Conservation (phyloP, 1,284 basidiomycete species). For the Meripilus lineatus region DNA sequence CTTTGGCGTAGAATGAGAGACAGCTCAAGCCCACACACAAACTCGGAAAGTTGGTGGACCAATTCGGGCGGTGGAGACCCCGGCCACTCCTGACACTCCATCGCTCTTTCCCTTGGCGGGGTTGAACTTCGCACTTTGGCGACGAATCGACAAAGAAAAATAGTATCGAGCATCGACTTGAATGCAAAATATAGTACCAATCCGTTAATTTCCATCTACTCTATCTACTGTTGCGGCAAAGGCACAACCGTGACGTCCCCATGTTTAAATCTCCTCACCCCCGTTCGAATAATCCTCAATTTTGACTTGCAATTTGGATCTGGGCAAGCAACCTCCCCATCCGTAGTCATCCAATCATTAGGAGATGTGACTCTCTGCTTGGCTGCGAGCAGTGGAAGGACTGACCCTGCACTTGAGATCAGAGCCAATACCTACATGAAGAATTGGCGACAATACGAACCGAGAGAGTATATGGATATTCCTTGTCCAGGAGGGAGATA, state of each 20-base stretch:
- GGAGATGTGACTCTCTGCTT: constrained; percentile 51
- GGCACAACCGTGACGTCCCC: constrained; percentile 49
- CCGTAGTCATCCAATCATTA: constrained; percentile 66
- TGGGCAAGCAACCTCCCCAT: constrained; percentile 58
- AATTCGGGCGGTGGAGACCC: too few relatives aligned
- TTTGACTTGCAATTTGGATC: constrained; percentile 57
- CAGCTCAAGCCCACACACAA: too few relatives aligned
- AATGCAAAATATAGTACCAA: too few relatives aligned
- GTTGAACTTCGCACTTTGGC: too few relatives aligned
- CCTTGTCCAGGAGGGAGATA: constrained; percentile 54
- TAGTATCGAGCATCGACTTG: too few relatives aligned
- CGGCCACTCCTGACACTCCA: too few relatives aligned
- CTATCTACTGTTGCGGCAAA: too few relatives aligned
- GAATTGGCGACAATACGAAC: constrained; percentile 24
- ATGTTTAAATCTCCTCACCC: constrained; percentile 47
- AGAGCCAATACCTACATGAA: background rate
- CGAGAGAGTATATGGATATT: constrained; percentile 61
- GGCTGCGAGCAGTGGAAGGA: constrained; percentile 58
- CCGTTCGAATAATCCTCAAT: constrained; percentile 47
- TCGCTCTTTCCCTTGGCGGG: too few relatives aligned
- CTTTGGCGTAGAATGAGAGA: too few relatives aligned
- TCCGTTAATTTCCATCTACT: too few relatives aligned
- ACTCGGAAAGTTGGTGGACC: too few relatives aligned
- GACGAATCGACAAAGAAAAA: too few relatives aligned
- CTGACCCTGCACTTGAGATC: constrained; percentile 34